phyloP scores from a whole-genome alignment of 2,329 filamentous ascomycete species.

The Aspergillus latus region DNA sequence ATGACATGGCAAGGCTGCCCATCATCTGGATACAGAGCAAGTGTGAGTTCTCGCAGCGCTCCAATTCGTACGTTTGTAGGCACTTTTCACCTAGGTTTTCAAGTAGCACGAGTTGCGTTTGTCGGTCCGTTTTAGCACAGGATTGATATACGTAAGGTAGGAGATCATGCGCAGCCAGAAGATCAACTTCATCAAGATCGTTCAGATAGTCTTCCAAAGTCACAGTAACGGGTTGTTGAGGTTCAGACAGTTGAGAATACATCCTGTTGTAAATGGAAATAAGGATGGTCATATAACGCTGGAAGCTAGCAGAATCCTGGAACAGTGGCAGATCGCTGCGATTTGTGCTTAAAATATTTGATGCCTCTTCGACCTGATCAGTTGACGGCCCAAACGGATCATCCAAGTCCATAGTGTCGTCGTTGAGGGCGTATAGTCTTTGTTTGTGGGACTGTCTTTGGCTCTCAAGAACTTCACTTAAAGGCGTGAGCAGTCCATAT shows the following conservation, averaged over 20 bases:
- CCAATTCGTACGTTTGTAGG: constrained; percentile 59
- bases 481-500: constrained; percentile 26
- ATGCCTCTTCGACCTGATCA: constrained; percentile 23
- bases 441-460: constrained; percentile 25
- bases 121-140: constrained; percentile 30
- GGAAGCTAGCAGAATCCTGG: constrained; percentile 36
- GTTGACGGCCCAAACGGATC: constrained; percentile 33
- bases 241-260: constrained; percentile 9
- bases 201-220: constrained; percentile 38
- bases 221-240: constrained; percentile 1
- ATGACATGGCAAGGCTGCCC: constrained; percentile 61
- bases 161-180: constrained; percentile 37
- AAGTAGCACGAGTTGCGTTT: constrained; percentile 47
- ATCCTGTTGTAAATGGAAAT: constrained; percentile 32
- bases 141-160: constrained; percentile 32
- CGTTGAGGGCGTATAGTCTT: constrained; percentile 10
- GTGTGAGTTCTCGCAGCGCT: constrained; percentile 72
- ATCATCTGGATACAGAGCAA: constrained; percentile 68
- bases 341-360: constrained; percentile 30
- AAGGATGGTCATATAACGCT: constrained; percentile 37
- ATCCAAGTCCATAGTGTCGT: constrained; percentile 48
- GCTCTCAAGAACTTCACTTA: constrained; percentile 34
- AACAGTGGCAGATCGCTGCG: constrained; percentile 34
- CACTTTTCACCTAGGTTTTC: constrained; percentile 50
- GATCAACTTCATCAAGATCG: constrained; percentile 37